These are phyloP conservation scores for Hura crepitans DNA, from an alignment of 441 rosid genomes.

Conservation along the genomic window DNA sequence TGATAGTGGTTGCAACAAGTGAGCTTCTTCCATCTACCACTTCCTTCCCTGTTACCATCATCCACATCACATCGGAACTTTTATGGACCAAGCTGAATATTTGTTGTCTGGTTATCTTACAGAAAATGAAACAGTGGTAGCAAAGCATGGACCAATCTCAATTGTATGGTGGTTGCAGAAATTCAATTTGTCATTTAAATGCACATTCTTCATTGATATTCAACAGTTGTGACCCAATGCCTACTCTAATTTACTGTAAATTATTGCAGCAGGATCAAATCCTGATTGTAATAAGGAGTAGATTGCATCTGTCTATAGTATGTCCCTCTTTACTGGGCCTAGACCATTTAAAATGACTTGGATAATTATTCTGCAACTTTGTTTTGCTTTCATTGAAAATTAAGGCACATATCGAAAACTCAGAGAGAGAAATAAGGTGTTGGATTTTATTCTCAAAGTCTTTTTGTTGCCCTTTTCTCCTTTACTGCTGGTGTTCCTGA, in stretches of 20 bases:
- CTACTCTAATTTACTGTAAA: background rate
- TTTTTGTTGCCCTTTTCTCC: background rate
- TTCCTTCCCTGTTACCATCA: slow-evolving; percentile 13
- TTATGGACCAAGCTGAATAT: slow-evolving; percentile 2
- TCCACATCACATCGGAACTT: too few relatives aligned
- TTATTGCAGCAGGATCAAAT: background rate
- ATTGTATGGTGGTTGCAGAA: slow-evolving; percentile 28
- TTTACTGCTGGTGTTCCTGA: background rate
- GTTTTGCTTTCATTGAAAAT: background rate
- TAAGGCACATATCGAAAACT: background rate
- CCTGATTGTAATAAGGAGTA: background rate
- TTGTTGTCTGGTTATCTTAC: background rate
- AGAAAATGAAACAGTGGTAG: background rate
- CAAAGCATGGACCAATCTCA: slow-evolving; percentile 31
- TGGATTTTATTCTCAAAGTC: background rate
- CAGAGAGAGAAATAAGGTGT: background rate
- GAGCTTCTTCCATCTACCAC: slow-evolving; percentile 25
- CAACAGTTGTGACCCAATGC: background rate
- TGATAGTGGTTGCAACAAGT: background rate
- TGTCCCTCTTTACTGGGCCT: slow-evolving; percentile 7
- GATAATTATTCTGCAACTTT: background rate
- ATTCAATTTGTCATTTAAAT: background rate
- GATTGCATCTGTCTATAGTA: background rate
- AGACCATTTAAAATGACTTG: background rate
- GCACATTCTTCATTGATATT: background rate